Percentiles rank a stretch among this genome's conserved stretches.
phyloP scores from a whole-genome alignment of 192 early-diverging fungal genomes.

The Coemansia sp. region DNA sequence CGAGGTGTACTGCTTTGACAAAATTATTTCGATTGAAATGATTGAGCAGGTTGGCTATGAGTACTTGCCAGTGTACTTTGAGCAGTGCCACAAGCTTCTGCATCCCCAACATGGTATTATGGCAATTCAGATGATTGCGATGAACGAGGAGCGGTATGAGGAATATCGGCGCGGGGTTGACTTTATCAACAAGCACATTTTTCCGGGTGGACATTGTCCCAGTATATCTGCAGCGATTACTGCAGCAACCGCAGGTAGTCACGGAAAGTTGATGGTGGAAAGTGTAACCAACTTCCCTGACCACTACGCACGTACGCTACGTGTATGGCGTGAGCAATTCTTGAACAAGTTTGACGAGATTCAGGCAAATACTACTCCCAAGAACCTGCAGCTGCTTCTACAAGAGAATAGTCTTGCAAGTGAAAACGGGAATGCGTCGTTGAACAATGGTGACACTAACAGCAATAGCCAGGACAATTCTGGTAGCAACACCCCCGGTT shows the following conservation, averaged over 20 bases:
- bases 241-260: constrained; percentile 56
- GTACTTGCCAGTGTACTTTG: constrained; percentile 65
- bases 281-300: constrained; percentile 63
- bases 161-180: constrained; percentile 60
- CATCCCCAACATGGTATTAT: constrained; percentile 58
- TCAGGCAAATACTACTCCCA: constrained; percentile 13
- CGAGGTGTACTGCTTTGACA: constrained; percentile 60
- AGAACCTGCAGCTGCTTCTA: constrained; percentile 24
- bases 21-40: constrained; percentile 72
- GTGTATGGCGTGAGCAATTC: constrained; percentile 69
- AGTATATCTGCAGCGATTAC: constrained; percentile 58
- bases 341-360: constrained; percentile 57
- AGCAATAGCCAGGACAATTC: neutral
- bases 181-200: constrained; percentile 76
- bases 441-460: neutral
- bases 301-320: constrained; percentile 68
- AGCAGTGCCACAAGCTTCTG: constrained; percentile 58
- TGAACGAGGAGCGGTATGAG: constrained; percentile 66
- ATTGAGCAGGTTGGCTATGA: constrained; percentile 72
- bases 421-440: neutral
- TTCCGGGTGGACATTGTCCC: constrained; percentile 75
- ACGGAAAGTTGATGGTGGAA: constrained; percentile 61
- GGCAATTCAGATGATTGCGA: constrained; percentile 67
- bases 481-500: constrained; percentile 13
- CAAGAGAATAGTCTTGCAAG: constrained; percentile 12